phyloP scores from a whole-genome alignment of 1,284 basidiomycete genomes.

The Melampsora larici-populina region DNA sequence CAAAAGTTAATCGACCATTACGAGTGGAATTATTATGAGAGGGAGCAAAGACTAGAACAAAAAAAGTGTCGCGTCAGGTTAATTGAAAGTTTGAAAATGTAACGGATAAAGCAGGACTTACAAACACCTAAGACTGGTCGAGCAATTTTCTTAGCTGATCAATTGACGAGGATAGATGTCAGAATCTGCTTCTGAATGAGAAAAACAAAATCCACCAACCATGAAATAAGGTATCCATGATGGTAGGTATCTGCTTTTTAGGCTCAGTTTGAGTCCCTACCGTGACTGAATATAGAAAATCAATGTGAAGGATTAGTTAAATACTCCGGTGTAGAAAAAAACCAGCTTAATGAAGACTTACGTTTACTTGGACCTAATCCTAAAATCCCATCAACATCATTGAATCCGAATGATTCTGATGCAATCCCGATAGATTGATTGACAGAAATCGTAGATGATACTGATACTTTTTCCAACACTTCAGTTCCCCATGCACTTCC shows the following conservation, averaged over 20 bases:
- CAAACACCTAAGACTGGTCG: neutral
- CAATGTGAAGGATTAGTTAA: constrained; percentile 18
- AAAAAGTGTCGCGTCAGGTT: too few relatives aligned
- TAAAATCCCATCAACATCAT: constrained; percentile 63
- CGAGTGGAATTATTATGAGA: neutral
- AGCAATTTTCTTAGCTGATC: neutral
- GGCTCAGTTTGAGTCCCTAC: neutral
- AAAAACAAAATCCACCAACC: neutral
- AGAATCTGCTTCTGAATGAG: neutral
- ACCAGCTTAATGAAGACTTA: constrained; percentile 50
- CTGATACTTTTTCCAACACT: neutral
- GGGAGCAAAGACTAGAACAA: neutral
- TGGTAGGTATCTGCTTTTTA: neutral
- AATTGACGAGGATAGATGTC: neutral
- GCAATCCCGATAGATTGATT: constrained; percentile 62
- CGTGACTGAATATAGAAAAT: constrained; percentile 55
- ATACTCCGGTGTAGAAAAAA: constrained; percentile 12
- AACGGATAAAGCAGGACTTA: neutral
- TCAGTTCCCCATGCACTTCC: constrained; percentile 1
- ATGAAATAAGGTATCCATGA: constrained; percentile 1
- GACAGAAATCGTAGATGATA: neutral
- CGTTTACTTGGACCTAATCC: constrained; percentile 62
- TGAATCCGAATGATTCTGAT: constrained; percentile 56
- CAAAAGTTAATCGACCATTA: neutral
- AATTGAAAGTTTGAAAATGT: too few relatives aligned